Percentiles rank a stretch among this genome's conserved stretches.
These are phyloP conservation scores for Rhodosporidiobolus odoratus DNA, from an alignment of 768 basidiomycete species.

Conservation along the genomic window DNA sequence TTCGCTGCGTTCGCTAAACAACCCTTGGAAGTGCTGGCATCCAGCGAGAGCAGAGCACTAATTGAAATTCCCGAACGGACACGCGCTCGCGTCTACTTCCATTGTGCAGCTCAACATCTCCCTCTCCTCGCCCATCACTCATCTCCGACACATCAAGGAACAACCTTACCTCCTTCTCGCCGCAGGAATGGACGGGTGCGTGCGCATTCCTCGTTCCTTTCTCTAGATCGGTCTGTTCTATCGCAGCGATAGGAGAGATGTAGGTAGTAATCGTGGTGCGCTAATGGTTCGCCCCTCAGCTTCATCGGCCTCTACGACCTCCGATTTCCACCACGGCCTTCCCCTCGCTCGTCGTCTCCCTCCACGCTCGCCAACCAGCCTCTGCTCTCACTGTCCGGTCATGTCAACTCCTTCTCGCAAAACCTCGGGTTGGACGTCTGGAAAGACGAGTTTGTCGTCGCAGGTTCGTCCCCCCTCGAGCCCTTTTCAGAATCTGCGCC, in stretches of 20 bases:
- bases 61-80: background rate
- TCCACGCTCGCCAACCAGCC: background rate
- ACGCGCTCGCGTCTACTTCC: background rate
- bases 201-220: too few species aligned
- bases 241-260: too few species aligned
- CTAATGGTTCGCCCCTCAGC: conserved; percentile 1
- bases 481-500: too few species aligned
- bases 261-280: too few species aligned
- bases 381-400: conserved; percentile 6
- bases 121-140: conserved; percentile 20
- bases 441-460: conserved; percentile 23
- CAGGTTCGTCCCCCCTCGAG: background rate
- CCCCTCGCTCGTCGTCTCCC: background rate
- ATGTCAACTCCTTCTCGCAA: conserved; percentile 19
- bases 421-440: conserved; percentile 29
- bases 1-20: background rate
- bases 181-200: conserved; percentile 29
- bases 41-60: too few species aligned
- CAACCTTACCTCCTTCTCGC: conserved; percentile 14
- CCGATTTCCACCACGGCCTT: background rate
- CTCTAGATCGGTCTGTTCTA: too few species aligned
- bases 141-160: conserved; percentile 8
- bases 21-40: background rate
- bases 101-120: conserved; percentile 14
- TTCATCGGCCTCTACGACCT: conserved; percentile 30